Percentiles rank a stretch among this genome's conserved stretches.
Conservation (phyloP, 2,329 filamentous ascomycete species). For the Trichoderma hamatum region DNA sequence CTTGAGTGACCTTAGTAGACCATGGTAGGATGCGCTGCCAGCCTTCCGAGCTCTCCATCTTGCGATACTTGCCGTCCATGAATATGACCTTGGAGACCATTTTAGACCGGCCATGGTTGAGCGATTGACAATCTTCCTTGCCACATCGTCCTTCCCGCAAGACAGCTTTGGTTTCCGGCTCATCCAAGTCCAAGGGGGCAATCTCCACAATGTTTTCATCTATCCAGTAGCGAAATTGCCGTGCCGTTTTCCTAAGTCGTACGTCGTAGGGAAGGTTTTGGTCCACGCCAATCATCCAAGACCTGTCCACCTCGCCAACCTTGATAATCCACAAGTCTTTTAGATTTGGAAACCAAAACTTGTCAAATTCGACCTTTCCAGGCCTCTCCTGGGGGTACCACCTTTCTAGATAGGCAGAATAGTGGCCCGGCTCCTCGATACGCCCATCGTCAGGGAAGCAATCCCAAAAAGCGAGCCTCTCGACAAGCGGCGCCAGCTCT, state of each 20-base stretch:
- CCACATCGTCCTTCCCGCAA: slow-evolving; percentile 43
- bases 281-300: slow-evolving; percentile 43
- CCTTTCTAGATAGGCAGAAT: slow-evolving; percentile 42
- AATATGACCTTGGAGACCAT: slow-evolving; percentile 46
- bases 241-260: slow-evolving; percentile 40
- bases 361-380: slow-evolving; percentile 43
- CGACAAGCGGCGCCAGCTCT: slow-evolving; percentile 39
- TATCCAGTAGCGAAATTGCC: slow-evolving; percentile 46
- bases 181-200: slow-evolving; percentile 40
- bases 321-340: slow-evolving; percentile 46
- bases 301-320: slow-evolving; percentile 43
- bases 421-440: slow-evolving; percentile 40
- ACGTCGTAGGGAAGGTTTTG: slow-evolving; percentile 36
- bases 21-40: slow-evolving; percentile 43
- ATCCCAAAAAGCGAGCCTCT: slow-evolving; percentile 45
- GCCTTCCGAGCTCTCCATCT: slow-evolving; percentile 31
- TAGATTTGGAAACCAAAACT: slow-evolving; percentile 45
- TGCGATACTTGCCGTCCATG: slow-evolving; percentile 41
- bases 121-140: slow-evolving; percentile 40
- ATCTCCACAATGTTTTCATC: slow-evolving; percentile 45
- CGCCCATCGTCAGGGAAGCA: slow-evolving; percentile 45
- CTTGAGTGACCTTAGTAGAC: slow-evolving; percentile 35
- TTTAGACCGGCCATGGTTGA: slow-evolving; percentile 41
- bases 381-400: slow-evolving; percentile 39
- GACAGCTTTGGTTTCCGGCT: slow-evolving; percentile 41